Base-by-base conservation (phyloP, 257 asterid genomes). In the Rehmannia glutinosa region DNA sequence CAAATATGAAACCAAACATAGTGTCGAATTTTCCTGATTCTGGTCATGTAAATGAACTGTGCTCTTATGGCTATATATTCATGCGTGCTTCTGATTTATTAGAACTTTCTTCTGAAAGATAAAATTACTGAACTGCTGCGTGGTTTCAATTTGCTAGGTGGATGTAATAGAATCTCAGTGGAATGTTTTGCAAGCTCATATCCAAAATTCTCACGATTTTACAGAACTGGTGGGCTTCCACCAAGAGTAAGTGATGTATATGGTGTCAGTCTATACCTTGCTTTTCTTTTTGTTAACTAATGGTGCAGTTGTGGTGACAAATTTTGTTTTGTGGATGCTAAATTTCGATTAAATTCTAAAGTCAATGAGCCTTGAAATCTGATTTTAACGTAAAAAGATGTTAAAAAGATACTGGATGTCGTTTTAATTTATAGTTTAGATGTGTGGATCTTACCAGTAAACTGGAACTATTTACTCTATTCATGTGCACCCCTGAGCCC, bases 161-260 rank as follows among this genome's bases (percentile, higher is more conserved):
- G 99, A 94, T 46, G 99, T 94, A n/a, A 87, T 94, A 74, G 99
- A 94, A 75, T 88, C 98, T 69, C 99, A 91, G 78, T 94, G 99
- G 99, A 94, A 91, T 27, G 86, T 87, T 54, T 80, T 94, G 84
- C 99, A 94, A 84, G 71, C 87, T 71, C 98, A 86, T 74, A 89
- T 88, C 66, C 96, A 88, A 69, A 86, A 89, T 83, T 91, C 99
- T 68, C 92, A 49, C 8, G 98, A 94, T 83, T 94, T 94, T 65
- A 91, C 95, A 19, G 93, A 91, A 75, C 82, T 94, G 68, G 98
- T 94, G 58, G 90, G 94, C 79, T 87, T 85, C 81, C 99, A 94
- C 79, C 99, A 87, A 84, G 98, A 91, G 99, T 91, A 78, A 84
- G 99, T 77, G 64, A 64, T 19, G 10, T 49, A 57, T 43, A 59